phyloP scores from a whole-genome alignment of 371 early-diverging fungal species.

The Mucor sp. region DNA sequence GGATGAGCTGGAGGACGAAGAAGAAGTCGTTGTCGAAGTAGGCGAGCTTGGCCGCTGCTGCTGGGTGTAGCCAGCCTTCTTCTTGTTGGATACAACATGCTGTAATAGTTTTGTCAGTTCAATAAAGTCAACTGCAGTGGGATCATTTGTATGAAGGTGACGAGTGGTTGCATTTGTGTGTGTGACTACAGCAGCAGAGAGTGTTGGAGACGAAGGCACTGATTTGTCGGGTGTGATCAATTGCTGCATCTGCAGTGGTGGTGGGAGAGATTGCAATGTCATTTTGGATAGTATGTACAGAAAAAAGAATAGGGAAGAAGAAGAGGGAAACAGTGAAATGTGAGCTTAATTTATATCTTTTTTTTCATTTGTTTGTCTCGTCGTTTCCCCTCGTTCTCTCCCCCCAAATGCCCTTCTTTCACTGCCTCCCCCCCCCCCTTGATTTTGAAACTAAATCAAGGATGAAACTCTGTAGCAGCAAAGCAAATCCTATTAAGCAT shows the following conservation, averaged over 20 bases:
- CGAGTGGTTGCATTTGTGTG: slow-evolving; percentile 31
- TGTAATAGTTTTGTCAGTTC: slow-evolving; percentile 33
- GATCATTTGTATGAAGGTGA: slow-evolving; percentile 34
- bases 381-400: background rate
- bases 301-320: background rate
- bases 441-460: background rate
- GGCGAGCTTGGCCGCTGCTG: slow-evolving; percentile 4
- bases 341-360: slow-evolving; percentile 16
- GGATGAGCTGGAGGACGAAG: slow-evolving; percentile 4
- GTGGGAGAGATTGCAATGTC: background rate
- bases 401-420: background rate
- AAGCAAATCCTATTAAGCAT: background rate
- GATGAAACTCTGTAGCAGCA: background rate
- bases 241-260: background rate
- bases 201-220: slow-evolving; percentile 28
- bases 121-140: slow-evolving; percentile 22
- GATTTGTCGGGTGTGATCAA: slow-evolving; percentile 36
- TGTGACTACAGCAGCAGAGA: slow-evolving; percentile 32
- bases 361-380: background rate
- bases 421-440: background rate
- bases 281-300: background rate
- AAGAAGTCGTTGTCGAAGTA: background rate
- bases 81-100: slow-evolving; percentile 19
- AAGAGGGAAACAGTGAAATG: background rate
- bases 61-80: background rate